Evolutionary conservation across 352 stramenopile species (phyloP).

Genomic region (Bremia lactucae): DNA sequence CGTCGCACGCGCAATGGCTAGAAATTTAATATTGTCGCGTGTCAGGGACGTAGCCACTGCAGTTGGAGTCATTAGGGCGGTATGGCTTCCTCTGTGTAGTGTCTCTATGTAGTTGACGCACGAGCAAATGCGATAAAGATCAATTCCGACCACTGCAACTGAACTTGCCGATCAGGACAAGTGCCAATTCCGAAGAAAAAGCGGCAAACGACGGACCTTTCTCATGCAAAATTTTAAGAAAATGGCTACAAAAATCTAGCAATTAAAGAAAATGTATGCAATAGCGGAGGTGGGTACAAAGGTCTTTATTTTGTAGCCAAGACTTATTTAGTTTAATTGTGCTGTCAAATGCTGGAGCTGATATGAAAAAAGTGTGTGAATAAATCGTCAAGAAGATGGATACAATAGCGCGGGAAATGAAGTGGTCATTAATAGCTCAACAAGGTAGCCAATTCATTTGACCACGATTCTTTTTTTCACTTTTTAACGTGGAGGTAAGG

Average conservation of each 20-base stretch:
- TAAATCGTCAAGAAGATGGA: neutral
- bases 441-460: constrained; percentile 5
- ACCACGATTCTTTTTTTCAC: too few species aligned
- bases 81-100: too few species aligned
- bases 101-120: too few species aligned
- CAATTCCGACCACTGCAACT: constrained; percentile 4
- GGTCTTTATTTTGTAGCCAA: too few species aligned
- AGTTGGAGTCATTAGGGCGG: constrained; percentile 2
- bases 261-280: neutral
- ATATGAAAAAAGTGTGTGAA: too few species aligned
- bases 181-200: constrained; percentile 12
- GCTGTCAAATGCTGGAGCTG: too few species aligned
- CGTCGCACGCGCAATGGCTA: constrained; percentile 65
- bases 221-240: constrained; percentile 7
- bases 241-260: constrained; percentile 6
- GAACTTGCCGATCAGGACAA: constrained; percentile 2
- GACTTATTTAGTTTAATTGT: too few species aligned
- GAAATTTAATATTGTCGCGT: constrained; percentile 77
- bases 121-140: too few species aligned
- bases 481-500: constrained; percentile 30
- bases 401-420: constrained; percentile 8
- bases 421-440: too few species aligned
- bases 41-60: constrained; percentile 34
- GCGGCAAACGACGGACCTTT: constrained; percentile 11
- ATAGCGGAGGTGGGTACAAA: neutral